Evolutionary conservation across 2,329 filamentous ascomycete genomes (phyloP), one percentile per base, ranked within the genome.

Genomic region (Neonectria neomacrospora): DNA sequence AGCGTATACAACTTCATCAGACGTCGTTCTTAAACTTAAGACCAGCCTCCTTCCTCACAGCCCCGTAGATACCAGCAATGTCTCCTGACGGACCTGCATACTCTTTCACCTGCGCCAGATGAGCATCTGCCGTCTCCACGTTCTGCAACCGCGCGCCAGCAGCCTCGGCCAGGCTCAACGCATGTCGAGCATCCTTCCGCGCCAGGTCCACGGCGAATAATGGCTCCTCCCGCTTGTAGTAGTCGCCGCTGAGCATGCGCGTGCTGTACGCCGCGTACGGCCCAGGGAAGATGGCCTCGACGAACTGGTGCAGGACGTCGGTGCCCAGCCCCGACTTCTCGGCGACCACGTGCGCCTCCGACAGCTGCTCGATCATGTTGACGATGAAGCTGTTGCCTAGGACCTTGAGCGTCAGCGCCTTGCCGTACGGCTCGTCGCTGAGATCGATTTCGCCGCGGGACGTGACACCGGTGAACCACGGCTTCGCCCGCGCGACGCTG

Each of bases 341-440:
- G 5, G 93, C 93, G 6, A 94, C 79, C 1, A 91, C 88, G 74
- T 95, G 86, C 6, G 90, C 91, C 80, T 97, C 93, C 1, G 91
- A 88, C 4, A 97, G 81, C 54, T 92, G 86, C 74, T 94, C 90
- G 23, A 94, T 86, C 86, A 94, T 94, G 80, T 92, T 91, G 42
- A 96, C 76, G 71, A 97, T 85, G 76, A 97, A 94, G 0, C 91
- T 92, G 78, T 97, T 97, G 61, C 94, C 94, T 10, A 97, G 85
- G 20, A 97, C 83, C 79, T 97, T 96, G 51, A 97, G 82, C 48
- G 88, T 85, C 2, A 88, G 86, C 5, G 93, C 89, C 56, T 88
- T 87, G 55, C 90, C 87, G 52, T 90, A 88, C 1, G 90, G 85
- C 77, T 92, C 86, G 67, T 86, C 88, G 47, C 84, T 83, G 77